Evolutionary conservation across 495 filamentous ascomycete genomes (phyloP).

Genomic region (Hapsidospora chrysogenum): DNA sequence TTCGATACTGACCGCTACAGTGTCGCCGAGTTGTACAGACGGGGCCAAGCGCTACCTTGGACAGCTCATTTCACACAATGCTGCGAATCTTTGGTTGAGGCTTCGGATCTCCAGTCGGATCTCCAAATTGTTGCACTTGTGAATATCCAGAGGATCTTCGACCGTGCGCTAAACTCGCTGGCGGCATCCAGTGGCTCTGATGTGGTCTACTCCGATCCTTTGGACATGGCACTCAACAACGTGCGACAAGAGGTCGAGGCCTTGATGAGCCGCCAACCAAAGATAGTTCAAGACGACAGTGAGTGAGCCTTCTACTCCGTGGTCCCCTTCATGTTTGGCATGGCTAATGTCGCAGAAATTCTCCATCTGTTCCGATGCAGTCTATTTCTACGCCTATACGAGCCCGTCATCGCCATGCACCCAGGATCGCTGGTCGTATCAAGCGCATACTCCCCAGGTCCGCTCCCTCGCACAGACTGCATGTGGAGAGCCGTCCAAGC

Average conservation of each 20-base stretch:
- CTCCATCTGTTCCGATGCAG: constrained; percentile 6
- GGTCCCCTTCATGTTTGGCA: neutral
- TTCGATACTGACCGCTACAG: too few relatives aligned
- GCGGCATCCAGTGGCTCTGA: constrained; percentile 8
- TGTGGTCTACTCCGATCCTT: constrained; percentile 5
- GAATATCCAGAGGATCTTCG: constrained; percentile 6
- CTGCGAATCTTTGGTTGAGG: constrained; percentile 5
- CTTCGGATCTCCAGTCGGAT: constrained; percentile 8
- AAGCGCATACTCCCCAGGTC: neutral
- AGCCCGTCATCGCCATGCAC: constrained; percentile 9
- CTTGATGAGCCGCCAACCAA: constrained; percentile 1
- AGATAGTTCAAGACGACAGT: constrained; percentile 5
- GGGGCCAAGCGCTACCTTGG: constrained; percentile 5
- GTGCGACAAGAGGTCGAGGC: constrained; percentile 7
- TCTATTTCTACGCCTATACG: constrained; percentile 8
- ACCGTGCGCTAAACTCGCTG: constrained; percentile 5
- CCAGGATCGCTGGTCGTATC: neutral
- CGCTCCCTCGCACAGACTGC: constrained; percentile 5
- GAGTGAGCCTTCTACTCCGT: neutral
- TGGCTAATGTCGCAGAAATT: constrained; percentile 1
- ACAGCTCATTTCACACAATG: constrained; percentile 8
- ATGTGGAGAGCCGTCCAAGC: constrained; percentile 9
- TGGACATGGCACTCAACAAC: constrained; percentile 8
- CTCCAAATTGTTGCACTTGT: constrained; percentile 6
- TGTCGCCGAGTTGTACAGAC: constrained; percentile 7